Percentiles rank a stretch among this genome's conserved stretches.
These are phyloP conservation scores for Prunus padus DNA, from an alignment of 306 rosid genomes.

Conservation along the genomic window DNA sequence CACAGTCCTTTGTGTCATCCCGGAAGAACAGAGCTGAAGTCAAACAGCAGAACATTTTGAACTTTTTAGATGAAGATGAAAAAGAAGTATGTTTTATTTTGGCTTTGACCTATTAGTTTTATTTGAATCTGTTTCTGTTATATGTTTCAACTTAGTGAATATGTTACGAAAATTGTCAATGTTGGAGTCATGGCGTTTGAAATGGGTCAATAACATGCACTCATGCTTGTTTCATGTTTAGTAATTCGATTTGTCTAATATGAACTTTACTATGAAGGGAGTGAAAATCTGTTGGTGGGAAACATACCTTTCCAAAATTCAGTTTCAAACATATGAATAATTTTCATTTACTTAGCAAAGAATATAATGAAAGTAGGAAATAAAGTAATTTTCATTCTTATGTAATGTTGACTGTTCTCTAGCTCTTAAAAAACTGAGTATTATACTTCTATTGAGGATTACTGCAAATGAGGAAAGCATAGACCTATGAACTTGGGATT, in stretches of 20 bases:
- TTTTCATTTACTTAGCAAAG: neutral
- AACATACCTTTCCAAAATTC: neutral
- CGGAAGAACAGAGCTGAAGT: conserved; percentile 91
- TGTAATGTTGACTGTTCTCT: neutral
- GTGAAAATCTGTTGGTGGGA: neutral
- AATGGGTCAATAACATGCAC: neutral
- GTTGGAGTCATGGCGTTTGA: neutral
- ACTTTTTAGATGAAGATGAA: conserved; percentile 93
- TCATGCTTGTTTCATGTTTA: neutral
- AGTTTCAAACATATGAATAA: neutral
- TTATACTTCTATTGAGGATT: neutral
- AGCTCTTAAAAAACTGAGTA: neutral
- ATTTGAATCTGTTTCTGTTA: neutral
- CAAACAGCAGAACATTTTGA: conserved; percentile 70
- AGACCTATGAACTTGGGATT: neutral
- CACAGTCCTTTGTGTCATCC: conserved; percentile 82
- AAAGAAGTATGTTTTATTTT: conserved; percentile 62
- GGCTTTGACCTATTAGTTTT: conserved; percentile 4
- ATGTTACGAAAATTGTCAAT: neutral
- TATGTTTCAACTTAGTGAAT: neutral
- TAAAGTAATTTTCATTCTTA: neutral
- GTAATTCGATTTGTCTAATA: neutral
- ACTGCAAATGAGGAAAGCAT: neutral
- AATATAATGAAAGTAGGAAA: neutral
- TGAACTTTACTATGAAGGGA: neutral